Conservation (phyloP, 352 stramenopile species). For the Globisporangium cystogenes region DNA sequence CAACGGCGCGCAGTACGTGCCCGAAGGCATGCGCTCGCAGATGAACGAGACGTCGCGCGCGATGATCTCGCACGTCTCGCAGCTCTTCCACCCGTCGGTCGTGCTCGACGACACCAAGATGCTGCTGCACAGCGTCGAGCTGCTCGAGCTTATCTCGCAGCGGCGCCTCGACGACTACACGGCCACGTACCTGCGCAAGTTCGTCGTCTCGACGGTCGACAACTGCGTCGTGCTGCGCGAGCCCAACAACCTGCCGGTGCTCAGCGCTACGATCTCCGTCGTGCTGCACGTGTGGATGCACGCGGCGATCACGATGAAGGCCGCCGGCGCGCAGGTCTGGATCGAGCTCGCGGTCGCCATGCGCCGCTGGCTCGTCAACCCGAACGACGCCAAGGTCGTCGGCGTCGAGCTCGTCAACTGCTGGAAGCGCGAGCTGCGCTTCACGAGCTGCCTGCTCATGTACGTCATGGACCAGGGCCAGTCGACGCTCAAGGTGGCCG, state of each 20-base stretch:
- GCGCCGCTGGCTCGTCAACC: constrained; percentile 68
- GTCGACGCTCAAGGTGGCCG: constrained; percentile 60
- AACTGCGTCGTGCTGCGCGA: constrained; percentile 74
- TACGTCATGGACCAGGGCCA: constrained; percentile 73
- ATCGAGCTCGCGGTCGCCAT: constrained; percentile 78
- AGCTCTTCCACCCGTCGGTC: constrained; percentile 83
- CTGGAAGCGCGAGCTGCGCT: constrained; percentile 80
- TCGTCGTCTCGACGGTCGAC: constrained; percentile 81
- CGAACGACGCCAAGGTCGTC: constrained; percentile 48
- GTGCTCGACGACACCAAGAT: constrained; percentile 82
- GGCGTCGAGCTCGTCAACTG: constrained; percentile 70
- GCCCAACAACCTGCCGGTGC: constrained; percentile 42
- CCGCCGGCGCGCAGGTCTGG: constrained; percentile 64
- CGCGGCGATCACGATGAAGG: constrained; percentile 47
- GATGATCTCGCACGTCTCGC: constrained; percentile 87
- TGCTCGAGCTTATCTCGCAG: constrained; percentile 83
- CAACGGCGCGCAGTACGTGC: constrained; percentile 66
- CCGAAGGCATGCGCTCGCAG: constrained; percentile 68
- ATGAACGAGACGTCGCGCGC: constrained; percentile 78
- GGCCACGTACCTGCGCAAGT: constrained; percentile 82
- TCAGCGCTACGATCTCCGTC: constrained; percentile 77
- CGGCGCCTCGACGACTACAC: constrained; percentile 80
- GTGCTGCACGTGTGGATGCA: constrained; percentile 88
- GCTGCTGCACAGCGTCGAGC: constrained; percentile 78
- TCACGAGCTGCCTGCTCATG: constrained; percentile 79